A percentile compares a stretch with the other conserved stretches of the same genome.
These are phyloP conservation scores for Beauveria sp. DNA, from an alignment of 2,329 filamentous ascomycete genomes.

Conservation along the genomic window DNA sequence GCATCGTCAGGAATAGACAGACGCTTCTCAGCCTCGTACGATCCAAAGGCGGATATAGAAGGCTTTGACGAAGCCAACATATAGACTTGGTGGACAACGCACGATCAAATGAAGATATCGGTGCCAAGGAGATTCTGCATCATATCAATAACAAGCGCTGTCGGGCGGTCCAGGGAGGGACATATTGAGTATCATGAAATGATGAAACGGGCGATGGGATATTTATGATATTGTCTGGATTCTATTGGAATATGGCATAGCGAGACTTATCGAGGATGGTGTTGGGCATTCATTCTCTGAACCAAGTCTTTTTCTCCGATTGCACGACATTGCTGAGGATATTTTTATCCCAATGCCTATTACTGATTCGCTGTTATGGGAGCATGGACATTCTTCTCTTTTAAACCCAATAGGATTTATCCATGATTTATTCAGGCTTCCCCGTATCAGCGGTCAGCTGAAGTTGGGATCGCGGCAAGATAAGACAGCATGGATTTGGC, in stretches of 20 bases:
- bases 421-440: background rate
- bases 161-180: background rate
- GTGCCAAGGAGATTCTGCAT: background rate
- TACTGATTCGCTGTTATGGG: too few species aligned
- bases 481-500: background rate
- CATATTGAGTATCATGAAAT: background rate
- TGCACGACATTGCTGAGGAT: too few species aligned
- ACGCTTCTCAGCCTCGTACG: conserved; percentile 64
- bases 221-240: background rate
- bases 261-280: background rate
- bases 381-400: background rate
- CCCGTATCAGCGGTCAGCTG: background rate
- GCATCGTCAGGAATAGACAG: conserved; percentile 64
- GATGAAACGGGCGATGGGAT: background rate
- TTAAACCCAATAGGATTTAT: background rate
- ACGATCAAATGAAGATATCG: background rate
- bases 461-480: background rate
- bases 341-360: too few species aligned
- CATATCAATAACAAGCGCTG: too few species aligned
- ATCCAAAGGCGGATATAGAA: conserved; percentile 48
- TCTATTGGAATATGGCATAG: background rate
- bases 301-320: too few species aligned
- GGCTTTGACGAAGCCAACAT: conserved; percentile 34
- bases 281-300: background rate
- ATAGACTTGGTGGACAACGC: background rate